A percentile compares a stretch with the other conserved stretches of the same genome.
Evolutionary conservation across 345 rosid genomes (phyloP).

Genomic region (Xanthoceras sorbifolium): DNA sequence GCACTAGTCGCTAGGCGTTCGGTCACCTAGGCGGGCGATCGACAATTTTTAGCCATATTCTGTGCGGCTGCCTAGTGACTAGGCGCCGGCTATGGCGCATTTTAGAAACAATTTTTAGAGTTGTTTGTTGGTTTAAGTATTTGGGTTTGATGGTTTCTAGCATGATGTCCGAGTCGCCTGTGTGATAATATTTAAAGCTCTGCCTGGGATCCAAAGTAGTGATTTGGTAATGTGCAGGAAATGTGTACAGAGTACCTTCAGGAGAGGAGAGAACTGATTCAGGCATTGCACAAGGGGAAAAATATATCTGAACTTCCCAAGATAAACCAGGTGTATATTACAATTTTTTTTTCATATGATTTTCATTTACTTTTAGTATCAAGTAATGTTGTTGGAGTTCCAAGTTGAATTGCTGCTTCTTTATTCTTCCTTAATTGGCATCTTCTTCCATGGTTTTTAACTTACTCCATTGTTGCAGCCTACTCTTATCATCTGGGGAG

Average conservation of each 20-base stretch:
- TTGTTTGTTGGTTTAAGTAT: too few species aligned
- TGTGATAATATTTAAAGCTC: neutral
- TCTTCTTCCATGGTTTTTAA: neutral
- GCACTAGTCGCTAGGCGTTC: too few species aligned
- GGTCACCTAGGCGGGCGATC: too few species aligned
- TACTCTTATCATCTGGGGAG: slow-evolving; percentile 79
- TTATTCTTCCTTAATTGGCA: neutral
- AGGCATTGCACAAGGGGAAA: slow-evolving; percentile 70
- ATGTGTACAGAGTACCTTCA: slow-evolving; percentile 71
- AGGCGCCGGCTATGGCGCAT: too few species aligned
- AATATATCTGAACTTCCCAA: slow-evolving; percentile 66
- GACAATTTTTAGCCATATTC: too few species aligned
- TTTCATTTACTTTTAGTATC: too few species aligned
- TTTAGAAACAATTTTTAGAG: too few species aligned
- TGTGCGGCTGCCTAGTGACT: too few species aligned
- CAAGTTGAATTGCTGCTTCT: neutral
- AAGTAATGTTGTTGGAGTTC: neutral
- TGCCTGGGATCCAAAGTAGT: neutral
- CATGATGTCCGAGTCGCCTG: too few species aligned
- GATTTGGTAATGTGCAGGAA: slow-evolving; percentile 45
- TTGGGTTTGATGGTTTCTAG: too few species aligned
- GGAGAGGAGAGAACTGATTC: slow-evolving; percentile 76
- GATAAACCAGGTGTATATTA: slow-evolving; percentile 57
- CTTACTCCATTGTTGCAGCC: slow-evolving; percentile 47
- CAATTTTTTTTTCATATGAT: neutral